Base-by-base conservation (phyloP, 257 asterid species). In the Scutellaria minor region DNA sequence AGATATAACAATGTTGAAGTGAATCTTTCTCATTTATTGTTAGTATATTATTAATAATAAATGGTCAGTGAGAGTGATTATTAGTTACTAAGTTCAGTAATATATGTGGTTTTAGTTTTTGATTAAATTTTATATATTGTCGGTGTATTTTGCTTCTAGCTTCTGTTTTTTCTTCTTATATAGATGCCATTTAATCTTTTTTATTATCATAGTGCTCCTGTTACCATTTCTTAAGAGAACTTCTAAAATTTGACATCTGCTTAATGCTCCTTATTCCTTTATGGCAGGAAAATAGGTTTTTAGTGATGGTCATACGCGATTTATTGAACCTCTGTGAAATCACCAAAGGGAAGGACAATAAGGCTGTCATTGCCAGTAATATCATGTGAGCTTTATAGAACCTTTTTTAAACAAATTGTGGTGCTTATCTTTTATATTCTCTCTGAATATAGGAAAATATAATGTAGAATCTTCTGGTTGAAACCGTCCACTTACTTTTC, bases 301-400 rank as follows among this genome's bases (percentile, higher is more conserved):
- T 95, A 24, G 99, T 95, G 79, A 90, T 95, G 99, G 99, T 95
- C 76, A 95, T 95, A 71, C 96, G 98, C n/a, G 99, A 95, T 88
- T 77, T 95, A 73, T 82, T 95, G 76, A 95, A 92, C 82, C 98
- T 95, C 20, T 95, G 99, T 75, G 99, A 95, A 77, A 85, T 92
- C 71, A 92, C 99, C 56, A 95, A 84, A 82, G 99, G 99, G 41
- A 95, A 95, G 83, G 99, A 95, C 86, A 95, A 95, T 82, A 95
- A 95, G 79, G 99, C 99, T n/a, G 98, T 95, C 68, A 95, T 95
- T 86, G 99, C 99, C 13, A 95, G 99, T 80, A 95, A 95, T 76
- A 95, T 95, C 78, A 92, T 95, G 99, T 95, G 82, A 88, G 97
- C 48, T 55, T 52, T 14, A 8, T 1, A 24, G 44, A 11, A 66